These are phyloP conservation scores for Magnusiomyces magnusii DNA, from an alignment of 1,139 yeast genomes.

Conservation along the genomic window DNA sequence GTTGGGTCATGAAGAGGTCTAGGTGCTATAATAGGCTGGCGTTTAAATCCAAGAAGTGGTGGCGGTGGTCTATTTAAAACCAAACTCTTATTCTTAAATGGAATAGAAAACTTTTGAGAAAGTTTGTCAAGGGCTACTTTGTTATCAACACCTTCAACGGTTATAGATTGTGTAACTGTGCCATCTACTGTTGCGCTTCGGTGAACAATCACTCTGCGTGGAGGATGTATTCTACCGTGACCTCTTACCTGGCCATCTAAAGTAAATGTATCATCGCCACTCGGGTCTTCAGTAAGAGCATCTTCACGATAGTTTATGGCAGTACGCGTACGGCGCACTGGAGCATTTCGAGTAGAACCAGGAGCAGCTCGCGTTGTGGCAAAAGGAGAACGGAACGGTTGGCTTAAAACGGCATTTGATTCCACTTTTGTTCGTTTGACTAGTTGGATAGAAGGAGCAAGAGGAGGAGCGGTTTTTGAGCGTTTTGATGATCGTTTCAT, in stretches of 20 bases:
- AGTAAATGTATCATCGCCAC: not conserved
- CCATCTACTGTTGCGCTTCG: conserved; percentile 3
- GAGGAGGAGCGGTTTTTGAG: not conserved
- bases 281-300: not conserved
- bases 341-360: not conserved
- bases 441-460: not conserved
- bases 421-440: conserved; percentile 1
- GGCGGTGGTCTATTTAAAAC: conserved; percentile 42
- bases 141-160: not conserved
- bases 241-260: not conserved
- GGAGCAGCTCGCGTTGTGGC: not conserved
- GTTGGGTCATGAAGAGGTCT: conserved; percentile 90
- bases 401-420: not conserved
- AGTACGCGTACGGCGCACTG: conserved; percentile 11
- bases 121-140: not conserved
- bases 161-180: not conserved
- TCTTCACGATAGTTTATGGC: conserved; percentile 13
- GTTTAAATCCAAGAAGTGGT: conserved; percentile 74
- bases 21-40: conserved; percentile 65
- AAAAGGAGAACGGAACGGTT: conserved; percentile 5
- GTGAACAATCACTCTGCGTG: not conserved
- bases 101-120: conserved; percentile 31
- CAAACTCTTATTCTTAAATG: conserved; percentile 24
- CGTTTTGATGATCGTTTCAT: not conserved
- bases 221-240: not conserved